Base-by-base conservation (phyloP, 1,139 yeast species). In the Geotrichum aggregatum region DNA sequence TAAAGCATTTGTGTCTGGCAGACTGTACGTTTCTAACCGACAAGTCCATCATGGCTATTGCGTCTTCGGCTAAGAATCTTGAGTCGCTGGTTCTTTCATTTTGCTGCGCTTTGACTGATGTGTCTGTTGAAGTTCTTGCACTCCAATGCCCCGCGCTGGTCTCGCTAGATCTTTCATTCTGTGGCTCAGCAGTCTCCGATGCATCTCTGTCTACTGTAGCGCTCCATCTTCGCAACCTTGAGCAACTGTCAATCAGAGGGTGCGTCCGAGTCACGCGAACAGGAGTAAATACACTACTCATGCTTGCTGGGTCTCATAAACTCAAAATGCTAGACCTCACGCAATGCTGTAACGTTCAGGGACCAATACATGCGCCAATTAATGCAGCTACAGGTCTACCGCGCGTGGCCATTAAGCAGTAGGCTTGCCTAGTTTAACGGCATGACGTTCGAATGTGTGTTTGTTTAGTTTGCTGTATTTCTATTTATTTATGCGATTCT, bases 111-210 rank as follows among this genome's bases (percentile, higher is more conserved):
- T 69, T 85, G 50, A 79, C 86, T 1, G 91, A 85, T 62, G 75
- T 79, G 41, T 76, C 91, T 3, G 72, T 85, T 19, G 87, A 84
- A 56, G 80, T 82, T 1, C 67, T 85, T 30, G 76, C 85, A 54
- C 68, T 82, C 24, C 86, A 87, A 8, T 83, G 88, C 61, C 83
- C 80, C 45, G 68, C 74, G 22, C 67, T 85, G 52, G 66, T 73
- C 50, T 68, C 70, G 33, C 69, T 85, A 51, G 83, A 83, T 58
- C 66, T 84, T 49, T 81, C 87, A 11, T 85, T 83, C 62, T 85
- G 92, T 68, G 92, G 92, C 1, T 78, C 86, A 47, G 91, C 92
- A 0, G 88, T 85, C 3, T 81, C 87, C 62, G 92, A 85, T 62
- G 76, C 83, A 21, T 80, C 87, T 0, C 66, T 84, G 44, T 74